These are phyloP conservation scores for Neofusicoccum sp. DNA, from an alignment of 2,329 filamentous ascomycete genomes.

Conservation along the genomic window DNA sequence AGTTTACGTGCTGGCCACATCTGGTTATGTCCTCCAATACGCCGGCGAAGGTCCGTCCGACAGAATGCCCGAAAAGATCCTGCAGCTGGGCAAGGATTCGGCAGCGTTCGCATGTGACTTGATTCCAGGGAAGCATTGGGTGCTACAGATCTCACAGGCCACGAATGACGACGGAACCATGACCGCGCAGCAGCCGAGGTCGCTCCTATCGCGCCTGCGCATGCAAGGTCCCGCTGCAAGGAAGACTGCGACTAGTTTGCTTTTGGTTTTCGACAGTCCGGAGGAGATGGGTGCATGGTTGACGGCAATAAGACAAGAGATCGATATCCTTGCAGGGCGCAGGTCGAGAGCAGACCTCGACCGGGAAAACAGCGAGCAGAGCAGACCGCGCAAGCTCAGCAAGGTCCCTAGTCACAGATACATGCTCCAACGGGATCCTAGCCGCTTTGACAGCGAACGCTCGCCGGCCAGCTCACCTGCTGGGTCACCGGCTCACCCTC, in stretches of 20 bases:
- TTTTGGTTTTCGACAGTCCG: constrained; percentile 73
- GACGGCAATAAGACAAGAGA: constrained; percentile 66
- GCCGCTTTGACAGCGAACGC: constrained; percentile 31
- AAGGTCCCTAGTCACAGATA: constrained; percentile 41
- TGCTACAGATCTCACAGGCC: constrained; percentile 71
- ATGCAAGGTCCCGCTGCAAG: constrained; percentile 59
- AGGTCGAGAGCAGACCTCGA: constrained; percentile 44
- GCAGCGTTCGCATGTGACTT: constrained; percentile 80
- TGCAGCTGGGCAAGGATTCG: constrained; percentile 73
- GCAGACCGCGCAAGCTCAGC: constrained; percentile 21
- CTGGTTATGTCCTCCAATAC: constrained; percentile 76
- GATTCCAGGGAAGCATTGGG: constrained; percentile 79
- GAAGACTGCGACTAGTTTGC: constrained; percentile 62
- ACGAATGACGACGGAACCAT: constrained; percentile 61
- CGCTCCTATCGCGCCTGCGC: constrained; percentile 66
- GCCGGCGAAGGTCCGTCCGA: constrained; percentile 70
- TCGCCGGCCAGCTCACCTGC: constrained; percentile 32
- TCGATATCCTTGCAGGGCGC: constrained; percentile 70
- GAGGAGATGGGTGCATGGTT: constrained; percentile 80
- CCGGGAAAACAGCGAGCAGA: constrained; percentile 31
- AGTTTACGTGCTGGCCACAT: constrained; percentile 70
- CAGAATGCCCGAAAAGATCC: constrained; percentile 71
- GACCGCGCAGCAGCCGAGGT: constrained; percentile 56
- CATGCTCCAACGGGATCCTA: constrained; percentile 38
- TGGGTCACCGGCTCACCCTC: constrained; percentile 33